Evolutionary conservation across 768 basidiomycete species (phyloP).

Genomic region (Mycena olivaceomarginata): DNA sequence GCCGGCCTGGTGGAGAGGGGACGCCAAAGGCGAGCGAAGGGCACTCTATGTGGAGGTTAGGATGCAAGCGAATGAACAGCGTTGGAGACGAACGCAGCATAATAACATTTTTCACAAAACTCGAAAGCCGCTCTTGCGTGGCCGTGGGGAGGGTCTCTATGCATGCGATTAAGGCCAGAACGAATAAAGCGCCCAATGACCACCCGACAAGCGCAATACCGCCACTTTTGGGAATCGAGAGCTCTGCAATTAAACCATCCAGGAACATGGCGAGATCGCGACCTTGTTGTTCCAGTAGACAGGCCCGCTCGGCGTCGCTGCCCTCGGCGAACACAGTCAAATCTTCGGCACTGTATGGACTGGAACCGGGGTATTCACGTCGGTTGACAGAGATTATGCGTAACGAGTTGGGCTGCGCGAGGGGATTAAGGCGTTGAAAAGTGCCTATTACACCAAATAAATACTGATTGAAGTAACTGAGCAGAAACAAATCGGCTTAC

Average conservation of each 20-base stretch:
- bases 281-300: constrained; percentile 51
- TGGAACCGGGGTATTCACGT: constrained; percentile 56
- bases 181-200: constrained; percentile 54
- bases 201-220: constrained; percentile 52
- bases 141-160: constrained; percentile 44
- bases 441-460: constrained; percentile 42
- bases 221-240: constrained; percentile 43
- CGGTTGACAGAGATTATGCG: constrained; percentile 56
- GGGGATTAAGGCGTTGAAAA: constrained; percentile 48
- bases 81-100: constrained; percentile 42
- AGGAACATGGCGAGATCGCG: constrained; percentile 52
- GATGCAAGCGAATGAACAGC: background rate
- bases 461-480: no score
- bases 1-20: constrained; percentile 15
- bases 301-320: constrained; percentile 40
- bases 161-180: constrained; percentile 47
- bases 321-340: constrained; percentile 37
- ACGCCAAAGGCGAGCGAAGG: constrained; percentile 47
- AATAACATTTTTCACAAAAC: constrained; percentile 48
- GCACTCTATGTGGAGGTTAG: constrained; percentile 41
- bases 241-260: constrained; percentile 49
- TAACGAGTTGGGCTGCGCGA: constrained; percentile 43
- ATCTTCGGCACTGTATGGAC: constrained; percentile 53
- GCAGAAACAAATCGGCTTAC: constrained; percentile 27
- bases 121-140: constrained; percentile 42